Percentiles rank a stretch among this genome's conserved stretches.
Evolutionary conservation across 768 basidiomycete species (phyloP).

Genomic region (Phallus indusiatus): DNA sequence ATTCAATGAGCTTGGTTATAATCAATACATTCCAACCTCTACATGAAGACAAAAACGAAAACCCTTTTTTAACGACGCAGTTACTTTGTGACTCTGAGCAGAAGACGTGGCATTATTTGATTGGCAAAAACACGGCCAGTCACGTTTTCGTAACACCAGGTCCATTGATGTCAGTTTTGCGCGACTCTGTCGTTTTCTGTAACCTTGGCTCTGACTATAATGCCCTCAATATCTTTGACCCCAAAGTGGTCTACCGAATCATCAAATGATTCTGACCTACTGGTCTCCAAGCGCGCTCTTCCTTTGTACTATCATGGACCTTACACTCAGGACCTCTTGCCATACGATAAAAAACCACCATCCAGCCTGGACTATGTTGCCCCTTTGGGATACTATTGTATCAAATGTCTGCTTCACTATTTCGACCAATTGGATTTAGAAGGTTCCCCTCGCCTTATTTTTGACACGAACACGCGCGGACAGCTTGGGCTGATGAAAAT

Average conservation of each 20-base stretch:
- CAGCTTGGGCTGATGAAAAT: conserved; percentile 29
- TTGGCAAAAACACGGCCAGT: no score
- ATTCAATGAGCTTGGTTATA: no score
- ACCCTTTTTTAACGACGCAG: no score
- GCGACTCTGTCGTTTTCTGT: background rate
- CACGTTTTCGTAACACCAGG: no score
- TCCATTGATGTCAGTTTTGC: background rate
- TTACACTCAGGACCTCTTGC: conserved; percentile 11
- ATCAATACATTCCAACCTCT: no score
- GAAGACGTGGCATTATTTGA: no score
- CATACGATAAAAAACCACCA: conserved; percentile 10
- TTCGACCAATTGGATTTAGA: conserved; percentile 37
- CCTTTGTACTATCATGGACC: conserved; percentile 3
- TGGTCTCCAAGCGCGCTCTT: conserved; percentile 13
- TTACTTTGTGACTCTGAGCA: no score
- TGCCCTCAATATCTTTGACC: conserved; percentile 2
- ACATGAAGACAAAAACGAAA: no score
- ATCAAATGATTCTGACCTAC: conserved; percentile 15
- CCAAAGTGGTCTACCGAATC: background rate
- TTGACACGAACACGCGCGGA: conserved; percentile 12
- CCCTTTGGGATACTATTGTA: conserved; percentile 44
- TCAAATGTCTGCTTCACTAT: conserved; percentile 32
- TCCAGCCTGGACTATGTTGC: conserved; percentile 27
- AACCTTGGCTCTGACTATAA: background rate
- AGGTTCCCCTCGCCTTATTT: conserved; percentile 26